These are phyloP conservation scores for Tylopilus subfusipes DNA, from an alignment of 768 basidiomycete species.

Conservation along the genomic window DNA sequence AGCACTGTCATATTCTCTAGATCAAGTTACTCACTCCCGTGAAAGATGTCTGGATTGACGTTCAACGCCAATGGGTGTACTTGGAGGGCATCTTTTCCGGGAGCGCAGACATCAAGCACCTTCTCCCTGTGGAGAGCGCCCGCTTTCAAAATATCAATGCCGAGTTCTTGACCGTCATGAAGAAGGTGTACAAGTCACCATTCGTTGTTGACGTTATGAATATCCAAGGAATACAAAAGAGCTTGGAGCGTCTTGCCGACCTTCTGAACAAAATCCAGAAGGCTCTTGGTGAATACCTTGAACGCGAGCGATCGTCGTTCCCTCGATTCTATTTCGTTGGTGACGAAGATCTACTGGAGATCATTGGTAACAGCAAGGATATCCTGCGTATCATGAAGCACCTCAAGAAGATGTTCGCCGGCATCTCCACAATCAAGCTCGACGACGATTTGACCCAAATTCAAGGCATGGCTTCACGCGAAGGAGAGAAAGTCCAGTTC, in stretches of 20 bases:
- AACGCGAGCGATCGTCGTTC: slow-evolving; percentile 95
- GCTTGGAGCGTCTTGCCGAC: slow-evolving; percentile 93
- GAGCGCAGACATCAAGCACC: slow-evolving; percentile 98
- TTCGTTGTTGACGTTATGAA: slow-evolving; percentile 97
- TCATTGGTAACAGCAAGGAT: slow-evolving; percentile 99
- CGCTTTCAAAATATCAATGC: slow-evolving; percentile 98
- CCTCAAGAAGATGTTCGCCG: slow-evolving; percentile 99
- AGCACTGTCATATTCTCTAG: background rate
- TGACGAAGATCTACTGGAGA: slow-evolving; percentile 97
- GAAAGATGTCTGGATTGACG: slow-evolving; percentile 97
- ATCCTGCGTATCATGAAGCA: slow-evolving; percentile 98
- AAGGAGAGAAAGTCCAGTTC: slow-evolving; percentile 92
- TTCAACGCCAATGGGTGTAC: slow-evolving; percentile 99
- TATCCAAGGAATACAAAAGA: slow-evolving; percentile 95
- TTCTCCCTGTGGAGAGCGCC: slow-evolving; percentile 95
- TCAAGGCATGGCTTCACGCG: slow-evolving; percentile 90
- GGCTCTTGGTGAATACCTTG: slow-evolving; percentile 97
- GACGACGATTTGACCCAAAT: slow-evolving; percentile 88
- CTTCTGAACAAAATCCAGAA: slow-evolving; percentile 98
- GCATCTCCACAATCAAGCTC: slow-evolving; percentile 83
- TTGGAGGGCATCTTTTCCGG: slow-evolving; percentile 99
- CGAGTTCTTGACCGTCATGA: slow-evolving; percentile 98
- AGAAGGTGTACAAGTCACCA: slow-evolving; percentile 99
- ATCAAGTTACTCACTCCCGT: background rate
- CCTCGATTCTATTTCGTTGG: slow-evolving; percentile 99